Evolutionary conservation across 202 grass and related monocot species (phyloP), one percentile per base, ranked within the genome.

Genomic region (Panicum virgatum): DNA sequence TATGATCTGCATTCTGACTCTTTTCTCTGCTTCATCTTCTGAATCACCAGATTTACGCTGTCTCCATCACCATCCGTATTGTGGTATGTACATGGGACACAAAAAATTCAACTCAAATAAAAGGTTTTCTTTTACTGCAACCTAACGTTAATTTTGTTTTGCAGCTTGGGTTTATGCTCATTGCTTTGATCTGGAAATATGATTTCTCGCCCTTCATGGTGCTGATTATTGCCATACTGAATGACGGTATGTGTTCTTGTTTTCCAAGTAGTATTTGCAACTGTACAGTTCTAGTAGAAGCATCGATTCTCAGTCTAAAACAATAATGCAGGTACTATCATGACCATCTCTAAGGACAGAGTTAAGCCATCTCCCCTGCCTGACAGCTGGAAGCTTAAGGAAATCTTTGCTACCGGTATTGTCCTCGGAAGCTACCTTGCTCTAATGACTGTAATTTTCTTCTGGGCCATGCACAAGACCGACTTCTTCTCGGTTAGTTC

Each of bases 161-260:
- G 19, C 62, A 98, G 96, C 73, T 96, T 86, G 96, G 96, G 5
- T 99, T 99, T 59, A 6, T 99, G 96, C 90, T 99, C 66, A 99
- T 99, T 85, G 96, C 96, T 2, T 62, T 99, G 83, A 99, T 99
- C 76, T 99, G 96, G 96, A 87, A 92, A 72, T 99, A 80, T 1
- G 96, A 99, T 43, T 99, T 99, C 78, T 93, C 96, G 8, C 96
- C 96, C 58, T 99, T 99, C 80, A 99, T 99, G 96, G 96, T 99
- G 76, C 89, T 99, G 79, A 99, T 99, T 78, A 99, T 99, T 23
- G 96, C 96, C 87, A 96, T 99, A 70, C 96, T 99, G 29, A 99
- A 99, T 77, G 96, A 99, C 3, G 96, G 96, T 98, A 74, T 36
- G 74, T 56, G 11, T 85, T 64, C 34, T 76, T 78, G 23, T n/a